A percentile compares a stretch with the other conserved stretches of the same genome.
These are phyloP conservation scores for Cyathus striatus DNA, from an alignment of 768 basidiomycete genomes.

Conservation along the genomic window DNA sequence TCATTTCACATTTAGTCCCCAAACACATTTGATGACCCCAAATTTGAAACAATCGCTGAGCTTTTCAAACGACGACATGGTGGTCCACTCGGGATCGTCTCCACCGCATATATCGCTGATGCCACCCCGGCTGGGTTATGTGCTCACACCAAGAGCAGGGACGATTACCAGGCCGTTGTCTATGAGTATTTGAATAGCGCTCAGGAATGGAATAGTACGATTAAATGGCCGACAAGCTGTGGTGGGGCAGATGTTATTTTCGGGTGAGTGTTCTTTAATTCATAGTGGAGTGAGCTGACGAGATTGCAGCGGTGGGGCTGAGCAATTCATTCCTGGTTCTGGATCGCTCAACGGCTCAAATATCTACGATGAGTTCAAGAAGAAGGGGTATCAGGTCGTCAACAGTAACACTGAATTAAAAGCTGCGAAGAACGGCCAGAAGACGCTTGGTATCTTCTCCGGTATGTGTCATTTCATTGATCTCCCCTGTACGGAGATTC, in stretches of 20 bases:
- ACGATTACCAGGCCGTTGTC: slow-evolving; percentile 26
- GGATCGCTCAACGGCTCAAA: slow-evolving; percentile 32
- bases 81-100: slow-evolving; percentile 39
- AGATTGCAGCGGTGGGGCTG: slow-evolving; percentile 34
- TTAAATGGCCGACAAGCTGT: slow-evolving; percentile 37
- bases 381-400: slow-evolving; percentile 35
- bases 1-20: slow-evolving; percentile 20
- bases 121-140: slow-evolving; percentile 40
- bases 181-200: slow-evolving; percentile 30
- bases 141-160: slow-evolving; percentile 27
- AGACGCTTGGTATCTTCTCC: slow-evolving; percentile 40
- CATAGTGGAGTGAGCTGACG: slow-evolving; percentile 1
- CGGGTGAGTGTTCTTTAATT: slow-evolving; percentile 19
- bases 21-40: slow-evolving; percentile 36
- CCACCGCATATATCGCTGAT: slow-evolving; percentile 39
- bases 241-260: slow-evolving; percentile 38
- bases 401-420: slow-evolving; percentile 28
- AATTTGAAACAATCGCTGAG: slow-evolving; percentile 39
- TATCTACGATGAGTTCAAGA: slow-evolving; percentile 35
- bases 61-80: slow-evolving; percentile 34
- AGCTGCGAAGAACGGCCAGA: slow-evolving; percentile 22
- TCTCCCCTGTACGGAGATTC: background rate
- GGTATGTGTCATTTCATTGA: slow-evolving; percentile 18
- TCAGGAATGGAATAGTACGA: slow-evolving; percentile 21
- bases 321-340: slow-evolving; percentile 33